phyloP scores from a whole-genome alignment of 1,139 yeast genomes.

The Schizosaccharomyces versatilis region DNA sequence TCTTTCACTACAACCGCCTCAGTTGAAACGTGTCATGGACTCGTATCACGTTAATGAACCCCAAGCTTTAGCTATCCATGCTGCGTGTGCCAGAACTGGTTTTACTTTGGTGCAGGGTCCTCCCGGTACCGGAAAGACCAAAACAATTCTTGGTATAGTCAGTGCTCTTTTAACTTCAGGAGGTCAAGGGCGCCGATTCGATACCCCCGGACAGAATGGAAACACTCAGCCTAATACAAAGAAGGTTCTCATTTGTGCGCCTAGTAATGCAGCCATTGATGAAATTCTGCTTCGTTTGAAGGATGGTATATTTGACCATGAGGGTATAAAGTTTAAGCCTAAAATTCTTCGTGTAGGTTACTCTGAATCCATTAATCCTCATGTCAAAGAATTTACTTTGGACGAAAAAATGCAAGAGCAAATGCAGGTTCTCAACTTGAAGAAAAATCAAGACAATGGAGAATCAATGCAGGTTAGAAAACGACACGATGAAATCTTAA shows the following conservation, averaged over 20 bases:
- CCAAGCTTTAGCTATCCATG: constrained; percentile 68
- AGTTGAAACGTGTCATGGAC: constrained; percentile 14
- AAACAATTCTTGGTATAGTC: constrained; percentile 71
- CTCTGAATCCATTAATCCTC: constrained; percentile 64
- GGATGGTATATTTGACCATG: constrained; percentile 37
- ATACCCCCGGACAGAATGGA: constrained; percentile 17
- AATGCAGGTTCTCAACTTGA: constrained; percentile 17
- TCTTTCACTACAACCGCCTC: constrained; percentile 23
- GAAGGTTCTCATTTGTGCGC: constrained; percentile 72
- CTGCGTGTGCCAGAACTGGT: constrained; percentile 46
- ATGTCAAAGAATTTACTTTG: constrained; percentile 62
- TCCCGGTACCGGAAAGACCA: constrained; percentile 96
- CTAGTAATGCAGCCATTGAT: constrained; percentile 97
- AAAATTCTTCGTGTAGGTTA: constrained; percentile 76
- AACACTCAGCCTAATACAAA: constrained; percentile 20
- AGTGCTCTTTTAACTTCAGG: constrained; percentile 12
- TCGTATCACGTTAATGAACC: constrained; percentile 53
- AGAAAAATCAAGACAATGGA: constrained; percentile 15
- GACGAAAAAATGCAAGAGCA: constrained; percentile 48
- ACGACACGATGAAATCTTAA: constrained; percentile 31
- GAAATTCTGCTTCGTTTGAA: constrained; percentile 75
- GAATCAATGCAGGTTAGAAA: constrained; percentile 24
- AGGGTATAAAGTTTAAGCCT: constrained; percentile 39
- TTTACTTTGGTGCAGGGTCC: constrained; percentile 92
- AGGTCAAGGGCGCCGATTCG: neutral